These are phyloP conservation scores for Aspergillus sclerotialis DNA, from an alignment of 2,329 filamentous ascomycete genomes.

Conservation along the genomic window DNA sequence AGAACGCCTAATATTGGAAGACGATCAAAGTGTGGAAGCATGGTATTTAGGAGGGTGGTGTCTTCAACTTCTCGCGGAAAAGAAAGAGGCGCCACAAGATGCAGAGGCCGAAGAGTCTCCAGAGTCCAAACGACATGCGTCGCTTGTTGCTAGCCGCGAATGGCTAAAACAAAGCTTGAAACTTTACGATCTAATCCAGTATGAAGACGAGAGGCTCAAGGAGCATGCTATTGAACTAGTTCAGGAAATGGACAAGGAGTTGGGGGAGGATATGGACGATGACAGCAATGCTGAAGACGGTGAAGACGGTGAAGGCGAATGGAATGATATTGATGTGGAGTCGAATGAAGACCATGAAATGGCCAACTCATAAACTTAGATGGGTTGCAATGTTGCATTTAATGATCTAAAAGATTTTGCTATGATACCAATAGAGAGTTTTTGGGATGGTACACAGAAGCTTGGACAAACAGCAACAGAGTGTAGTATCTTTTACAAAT, in stretches of 20 bases:
- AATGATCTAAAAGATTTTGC: slow-evolving; percentile 9
- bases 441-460: not conserved
- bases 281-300: slow-evolving; percentile 52
- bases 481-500: slow-evolving; percentile 1
- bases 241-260: slow-evolving; percentile 52
- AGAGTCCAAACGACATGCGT: slow-evolving; percentile 51
- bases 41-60: slow-evolving; percentile 98
- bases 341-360: slow-evolving; percentile 48
- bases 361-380: slow-evolving; percentile 39
- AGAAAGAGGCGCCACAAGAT: slow-evolving; percentile 35
- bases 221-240: slow-evolving; percentile 40
- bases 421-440: slow-evolving; percentile 25
- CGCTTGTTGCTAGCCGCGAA: slow-evolving; percentile 67
- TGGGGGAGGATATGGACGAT: slow-evolving; percentile 54
- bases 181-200: slow-evolving; percentile 71
- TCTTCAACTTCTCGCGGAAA: slow-evolving; percentile 59
- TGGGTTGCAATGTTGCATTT: not conserved
- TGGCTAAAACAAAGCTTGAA: slow-evolving; percentile 78
- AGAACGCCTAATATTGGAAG: slow-evolving; percentile 75
- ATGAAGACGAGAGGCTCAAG: slow-evolving; percentile 50
- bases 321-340: slow-evolving; percentile 51
- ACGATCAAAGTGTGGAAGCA: slow-evolving; percentile 89
- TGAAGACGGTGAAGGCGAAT: slow-evolving; percentile 45
- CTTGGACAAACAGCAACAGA: slow-evolving; percentile 2
- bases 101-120: slow-evolving; percentile 25